phyloP scores from a whole-genome alignment of 2,329 filamentous ascomycete species.

The Alternaria ventricosa region DNA sequence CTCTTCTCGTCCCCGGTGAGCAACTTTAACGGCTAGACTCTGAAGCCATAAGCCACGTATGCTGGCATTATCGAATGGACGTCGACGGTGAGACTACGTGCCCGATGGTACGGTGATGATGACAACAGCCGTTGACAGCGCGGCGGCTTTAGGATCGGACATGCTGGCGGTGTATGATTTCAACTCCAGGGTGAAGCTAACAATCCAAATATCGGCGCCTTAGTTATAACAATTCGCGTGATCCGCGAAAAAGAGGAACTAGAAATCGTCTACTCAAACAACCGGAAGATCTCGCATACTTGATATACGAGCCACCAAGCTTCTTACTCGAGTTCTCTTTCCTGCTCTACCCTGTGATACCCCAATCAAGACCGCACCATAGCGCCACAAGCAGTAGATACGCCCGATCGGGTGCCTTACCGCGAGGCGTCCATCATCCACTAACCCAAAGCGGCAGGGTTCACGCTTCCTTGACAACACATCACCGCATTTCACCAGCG shows the following conservation, averaged over 20 bases:
- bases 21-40: background rate
- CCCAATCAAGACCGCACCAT: conserved; percentile 3
- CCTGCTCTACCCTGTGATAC: background rate
- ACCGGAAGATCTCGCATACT: background rate
- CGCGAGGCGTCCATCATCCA: conserved; percentile 16
- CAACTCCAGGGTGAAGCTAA: background rate
- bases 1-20: background rate
- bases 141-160: conserved; percentile 25
- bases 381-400: conserved; percentile 9
- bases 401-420: conserved; percentile 18
- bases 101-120: conserved; percentile 23
- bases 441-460: conserved; percentile 8
- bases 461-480: conserved; percentile 4
- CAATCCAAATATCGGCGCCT: background rate
- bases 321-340: background rate
- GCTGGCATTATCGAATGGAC: background rate
- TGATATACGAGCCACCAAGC: background rate
- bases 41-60: background rate
- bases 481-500: conserved; percentile 12
- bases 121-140: conserved; percentile 23
- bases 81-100: background rate
- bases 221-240: too few species aligned
- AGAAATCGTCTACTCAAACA: background rate
- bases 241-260: background rate
- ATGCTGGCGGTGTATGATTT: background rate